phyloP scores from a whole-genome alignment of 345 rosid genomes.

The Geranium brycei region DNA sequence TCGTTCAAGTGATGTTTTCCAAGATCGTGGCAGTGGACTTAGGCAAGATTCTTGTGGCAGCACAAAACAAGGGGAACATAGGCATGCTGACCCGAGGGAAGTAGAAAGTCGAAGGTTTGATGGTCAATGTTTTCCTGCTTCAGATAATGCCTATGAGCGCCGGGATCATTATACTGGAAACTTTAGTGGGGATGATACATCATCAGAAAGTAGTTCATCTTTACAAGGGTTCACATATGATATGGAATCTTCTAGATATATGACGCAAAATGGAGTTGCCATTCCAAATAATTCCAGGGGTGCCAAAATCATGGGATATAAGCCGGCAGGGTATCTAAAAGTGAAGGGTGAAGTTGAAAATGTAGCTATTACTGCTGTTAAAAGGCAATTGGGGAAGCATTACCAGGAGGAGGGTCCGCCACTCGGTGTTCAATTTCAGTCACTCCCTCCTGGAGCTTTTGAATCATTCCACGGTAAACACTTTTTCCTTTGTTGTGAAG shows the following conservation, averaged over 20 bases:
- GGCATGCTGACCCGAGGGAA: constrained; percentile 54
- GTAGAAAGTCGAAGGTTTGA: constrained; percentile 67
- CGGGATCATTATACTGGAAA: constrained; percentile 24
- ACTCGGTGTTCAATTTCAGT: constrained; percentile 60
- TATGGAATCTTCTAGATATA: constrained; percentile 21
- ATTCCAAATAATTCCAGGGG: constrained; percentile 17
- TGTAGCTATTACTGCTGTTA: constrained; percentile 66
- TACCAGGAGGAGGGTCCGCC: constrained; percentile 76
- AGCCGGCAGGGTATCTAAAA: constrained; percentile 80
- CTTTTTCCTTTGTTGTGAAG: constrained; percentile 12
- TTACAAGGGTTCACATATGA: constrained; percentile 33
- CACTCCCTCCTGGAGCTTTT: constrained; percentile 82
- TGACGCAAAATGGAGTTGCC: constrained; percentile 22
- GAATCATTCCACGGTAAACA: constrained; percentile 52
- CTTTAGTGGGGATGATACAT: constrained; percentile 45
- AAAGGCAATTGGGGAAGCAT: constrained; percentile 69
- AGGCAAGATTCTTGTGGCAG: constrained; percentile 95
- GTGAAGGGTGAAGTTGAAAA: constrained; percentile 59
- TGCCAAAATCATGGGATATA: constrained; percentile 31
- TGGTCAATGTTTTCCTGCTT: constrained; percentile 26
- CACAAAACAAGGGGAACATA: constrained; percentile 62
- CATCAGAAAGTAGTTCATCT: constrained; percentile 61
- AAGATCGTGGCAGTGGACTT: constrained; percentile 73
- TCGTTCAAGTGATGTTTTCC: constrained; percentile 63
- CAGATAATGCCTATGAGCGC: constrained; percentile 26